These are phyloP conservation scores for Mucor piriformis DNA, from an alignment of 371 early-diverging fungal genomes.

Conservation along the genomic window DNA sequence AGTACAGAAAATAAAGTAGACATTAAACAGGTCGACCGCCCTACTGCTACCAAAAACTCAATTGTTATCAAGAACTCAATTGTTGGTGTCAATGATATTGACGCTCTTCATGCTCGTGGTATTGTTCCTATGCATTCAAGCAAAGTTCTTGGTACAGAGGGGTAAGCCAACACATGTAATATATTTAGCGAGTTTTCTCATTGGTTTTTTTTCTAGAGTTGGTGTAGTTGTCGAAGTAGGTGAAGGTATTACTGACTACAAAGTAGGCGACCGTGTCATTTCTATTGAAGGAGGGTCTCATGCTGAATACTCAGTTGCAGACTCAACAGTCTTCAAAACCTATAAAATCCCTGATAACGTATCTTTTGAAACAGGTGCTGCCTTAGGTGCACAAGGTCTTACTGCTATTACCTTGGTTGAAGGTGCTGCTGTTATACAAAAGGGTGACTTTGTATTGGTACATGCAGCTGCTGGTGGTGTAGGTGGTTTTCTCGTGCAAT, in stretches of 20 bases:
- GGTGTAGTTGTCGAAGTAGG: conserved; percentile 82
- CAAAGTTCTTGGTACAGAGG: background rate
- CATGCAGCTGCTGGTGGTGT: conserved; percentile 94
- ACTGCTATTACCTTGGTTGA: conserved; percentile 80
- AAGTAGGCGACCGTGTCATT: conserved; percentile 83
- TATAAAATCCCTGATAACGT: conserved; percentile 64
- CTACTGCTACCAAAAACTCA: no score
- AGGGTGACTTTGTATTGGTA: conserved; percentile 77
- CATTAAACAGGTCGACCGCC: no score
- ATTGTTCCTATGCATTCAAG: background rate
- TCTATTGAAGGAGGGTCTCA: conserved; percentile 66
- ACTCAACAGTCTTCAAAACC: conserved; percentile 33
- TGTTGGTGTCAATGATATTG: background rate
- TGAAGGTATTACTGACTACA: conserved; percentile 61
- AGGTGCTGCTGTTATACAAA: conserved; percentile 72
- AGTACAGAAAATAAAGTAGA: no score
- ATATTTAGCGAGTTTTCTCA: background rate
- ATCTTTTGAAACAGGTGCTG: conserved; percentile 68
- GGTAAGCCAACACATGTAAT: background rate
- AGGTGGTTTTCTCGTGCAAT: conserved; percentile 77
- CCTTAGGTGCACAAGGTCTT: conserved; percentile 71
- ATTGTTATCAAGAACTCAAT: background rate
- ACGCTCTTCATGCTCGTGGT: background rate
- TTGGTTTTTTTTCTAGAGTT: conserved; percentile 39
- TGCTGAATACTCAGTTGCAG: conserved; percentile 73